Conservation (phyloP, 169 alveolate species). For the Eimeria zaria region DNA sequence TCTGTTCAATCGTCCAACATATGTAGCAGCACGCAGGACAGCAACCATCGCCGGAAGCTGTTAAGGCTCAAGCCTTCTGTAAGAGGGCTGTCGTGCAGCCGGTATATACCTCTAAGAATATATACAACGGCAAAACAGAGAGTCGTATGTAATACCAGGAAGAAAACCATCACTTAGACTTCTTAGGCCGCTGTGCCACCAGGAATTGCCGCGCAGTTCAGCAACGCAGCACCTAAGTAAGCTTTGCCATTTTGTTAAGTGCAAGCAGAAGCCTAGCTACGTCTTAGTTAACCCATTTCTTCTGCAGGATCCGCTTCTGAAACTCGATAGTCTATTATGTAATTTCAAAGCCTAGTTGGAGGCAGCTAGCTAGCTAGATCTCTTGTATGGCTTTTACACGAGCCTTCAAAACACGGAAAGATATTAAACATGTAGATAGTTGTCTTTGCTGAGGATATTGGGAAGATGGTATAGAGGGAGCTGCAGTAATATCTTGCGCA, state of each 20-base stretch:
- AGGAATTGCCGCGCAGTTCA: neutral
- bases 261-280: neutral
- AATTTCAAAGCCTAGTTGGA: neutral
- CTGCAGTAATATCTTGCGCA: neutral
- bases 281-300: neutral
- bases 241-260: too few species aligned
- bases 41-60: neutral
- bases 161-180: neutral
- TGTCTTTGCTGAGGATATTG: neutral
- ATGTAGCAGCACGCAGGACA: neutral
- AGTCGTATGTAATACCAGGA: neutral
- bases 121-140: too few species aligned
- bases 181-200: too few species aligned
- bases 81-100: too few species aligned
- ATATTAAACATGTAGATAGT: neutral
- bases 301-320: neutral
- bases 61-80: too few species aligned
- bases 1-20: neutral
- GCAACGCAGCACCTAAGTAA: neutral
- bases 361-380: slow-evolving; percentile 35
- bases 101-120: too few species aligned
- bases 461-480: neutral
- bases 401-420: neutral
- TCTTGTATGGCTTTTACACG: neutral
- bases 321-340: neutral